Conservation (phyloP, 345 rosid genomes). For the Sonneratia caseolaris region DNA sequence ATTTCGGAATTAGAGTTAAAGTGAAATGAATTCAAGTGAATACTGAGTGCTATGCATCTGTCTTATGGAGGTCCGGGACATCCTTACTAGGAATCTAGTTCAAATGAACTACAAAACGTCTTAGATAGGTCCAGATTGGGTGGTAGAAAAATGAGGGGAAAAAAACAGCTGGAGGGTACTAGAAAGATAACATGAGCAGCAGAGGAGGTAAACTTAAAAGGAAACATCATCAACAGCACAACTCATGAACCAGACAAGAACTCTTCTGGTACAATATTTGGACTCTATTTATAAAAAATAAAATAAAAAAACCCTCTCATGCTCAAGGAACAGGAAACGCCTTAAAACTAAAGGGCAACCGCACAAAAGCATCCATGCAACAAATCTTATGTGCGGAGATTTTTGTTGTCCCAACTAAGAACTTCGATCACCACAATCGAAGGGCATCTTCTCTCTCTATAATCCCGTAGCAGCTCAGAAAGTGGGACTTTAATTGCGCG, state of each 20-base stretch:
- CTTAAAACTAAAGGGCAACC: neutral
- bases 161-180: neutral
- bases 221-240: slow-evolving; percentile 6
- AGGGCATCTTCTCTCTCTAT: slow-evolving; percentile 2
- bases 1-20: neutral
- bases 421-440: neutral
- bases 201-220: slow-evolving; percentile 11
- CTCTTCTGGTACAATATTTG: slow-evolving; percentile 6
- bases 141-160: neutral
- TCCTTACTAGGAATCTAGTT: neutral
- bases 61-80: neutral
- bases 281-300: neutral
- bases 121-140: neutral
- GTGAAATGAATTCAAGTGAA: neutral
- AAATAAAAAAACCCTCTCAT: neutral
- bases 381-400: neutral
- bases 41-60: neutral
- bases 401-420: neutral
- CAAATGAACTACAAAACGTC: neutral
- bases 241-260: slow-evolving; percentile 28
- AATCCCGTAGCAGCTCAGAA: neutral
- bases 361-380: neutral
- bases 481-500: neutral
- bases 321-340: neutral
- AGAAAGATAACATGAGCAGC: slow-evolving; percentile 27